Conservation (phyloP, 495 filamentous ascomycete species). For the Penicillium bialowiezense region DNA sequence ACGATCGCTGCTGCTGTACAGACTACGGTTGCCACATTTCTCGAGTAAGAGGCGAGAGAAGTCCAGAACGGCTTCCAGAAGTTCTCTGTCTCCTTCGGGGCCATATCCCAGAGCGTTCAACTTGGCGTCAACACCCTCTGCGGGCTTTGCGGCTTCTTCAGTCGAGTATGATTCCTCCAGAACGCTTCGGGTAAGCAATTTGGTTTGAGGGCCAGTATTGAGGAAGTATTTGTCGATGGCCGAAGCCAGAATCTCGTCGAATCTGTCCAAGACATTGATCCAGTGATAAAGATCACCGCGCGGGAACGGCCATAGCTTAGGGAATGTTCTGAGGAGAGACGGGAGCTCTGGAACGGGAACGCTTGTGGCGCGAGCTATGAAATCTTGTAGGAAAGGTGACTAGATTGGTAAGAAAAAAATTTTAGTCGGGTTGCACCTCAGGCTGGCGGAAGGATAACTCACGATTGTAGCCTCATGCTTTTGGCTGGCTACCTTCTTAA, state of each 20-base stretch:
- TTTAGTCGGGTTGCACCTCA: slow-evolving; percentile 20
- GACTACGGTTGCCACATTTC: slow-evolving; percentile 94
- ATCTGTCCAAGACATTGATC: slow-evolving; percentile 92
- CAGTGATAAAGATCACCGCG: slow-evolving; percentile 97
- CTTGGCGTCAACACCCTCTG: slow-evolving; percentile 50
- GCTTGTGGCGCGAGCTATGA: slow-evolving; percentile 64
- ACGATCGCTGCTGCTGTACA: slow-evolving; percentile 89
- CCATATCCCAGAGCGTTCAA: slow-evolving; percentile 60
- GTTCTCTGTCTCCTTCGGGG: slow-evolving; percentile 70
- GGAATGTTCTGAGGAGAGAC: slow-evolving; percentile 72
- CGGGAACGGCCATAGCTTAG: slow-evolving; percentile 90
- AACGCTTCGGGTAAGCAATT: slow-evolving; percentile 64
- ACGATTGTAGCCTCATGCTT: slow-evolving; percentile 95
- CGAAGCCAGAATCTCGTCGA: slow-evolving; percentile 81
- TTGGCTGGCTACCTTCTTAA: slow-evolving; percentile 87
- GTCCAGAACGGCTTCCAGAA: slow-evolving; percentile 73
- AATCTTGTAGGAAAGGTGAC: slow-evolving; percentile 84
- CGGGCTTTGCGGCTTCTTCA: slow-evolving; percentile 35
- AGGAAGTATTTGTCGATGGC: slow-evolving; percentile 81
- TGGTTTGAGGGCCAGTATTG: slow-evolving; percentile 73
- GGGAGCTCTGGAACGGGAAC: slow-evolving; percentile 74
- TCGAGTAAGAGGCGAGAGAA: slow-evolving; percentile 87
- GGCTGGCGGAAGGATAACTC: slow-evolving; percentile 37
- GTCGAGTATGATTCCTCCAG: slow-evolving; percentile 53
- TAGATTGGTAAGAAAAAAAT: slow-evolving; percentile 42